Percentiles rank a stretch among this genome's conserved stretches.
phyloP scores from a whole-genome alignment of 768 basidiomycete genomes.

The Exidia glandulosa region DNA sequence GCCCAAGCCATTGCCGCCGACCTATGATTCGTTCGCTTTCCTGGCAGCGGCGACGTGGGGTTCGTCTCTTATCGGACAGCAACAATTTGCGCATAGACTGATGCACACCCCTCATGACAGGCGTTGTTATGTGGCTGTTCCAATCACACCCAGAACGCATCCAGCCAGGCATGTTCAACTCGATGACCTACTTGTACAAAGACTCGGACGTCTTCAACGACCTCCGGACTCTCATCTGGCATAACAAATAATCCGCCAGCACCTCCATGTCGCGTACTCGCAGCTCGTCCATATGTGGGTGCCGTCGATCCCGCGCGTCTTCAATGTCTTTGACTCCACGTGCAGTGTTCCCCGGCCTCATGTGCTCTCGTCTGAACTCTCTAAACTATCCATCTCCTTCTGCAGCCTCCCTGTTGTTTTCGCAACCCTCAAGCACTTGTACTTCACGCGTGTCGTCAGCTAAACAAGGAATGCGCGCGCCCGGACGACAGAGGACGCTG shows the following conservation, averaged over 20 bases:
- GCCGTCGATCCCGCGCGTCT: slow-evolving; percentile 6
- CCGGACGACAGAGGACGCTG: too few species aligned
- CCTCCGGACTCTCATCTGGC: slow-evolving; percentile 81
- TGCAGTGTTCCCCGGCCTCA: neutral
- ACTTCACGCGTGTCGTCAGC: slow-evolving; percentile 25
- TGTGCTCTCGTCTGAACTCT: neutral
- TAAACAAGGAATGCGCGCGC: neutral
- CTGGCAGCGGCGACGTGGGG: slow-evolving; percentile 23
- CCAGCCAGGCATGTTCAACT: slow-evolving; percentile 93
- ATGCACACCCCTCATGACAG: slow-evolving; percentile 56
- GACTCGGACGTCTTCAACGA: slow-evolving; percentile 83
- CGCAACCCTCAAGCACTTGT: slow-evolving; percentile 49
- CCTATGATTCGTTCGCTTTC: slow-evolving; percentile 36
- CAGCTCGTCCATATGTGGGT: neutral
- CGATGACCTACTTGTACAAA: slow-evolving; percentile 90
- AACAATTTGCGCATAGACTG: neutral
- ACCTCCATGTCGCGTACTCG: neutral
- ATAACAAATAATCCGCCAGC: slow-evolving; percentile 50
- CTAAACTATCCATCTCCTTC: slow-evolving; percentile 1
- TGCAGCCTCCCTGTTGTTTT: slow-evolving; percentile 39
- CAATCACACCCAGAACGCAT: slow-evolving; percentile 78
- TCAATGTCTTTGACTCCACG: neutral
- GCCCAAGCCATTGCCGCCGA: slow-evolving; percentile 6
- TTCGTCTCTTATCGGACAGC: slow-evolving; percentile 36
- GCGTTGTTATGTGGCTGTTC: slow-evolving; percentile 95